Conservation (phyloP, 441 rosid genomes). For the Melastoma candidum region DNA sequence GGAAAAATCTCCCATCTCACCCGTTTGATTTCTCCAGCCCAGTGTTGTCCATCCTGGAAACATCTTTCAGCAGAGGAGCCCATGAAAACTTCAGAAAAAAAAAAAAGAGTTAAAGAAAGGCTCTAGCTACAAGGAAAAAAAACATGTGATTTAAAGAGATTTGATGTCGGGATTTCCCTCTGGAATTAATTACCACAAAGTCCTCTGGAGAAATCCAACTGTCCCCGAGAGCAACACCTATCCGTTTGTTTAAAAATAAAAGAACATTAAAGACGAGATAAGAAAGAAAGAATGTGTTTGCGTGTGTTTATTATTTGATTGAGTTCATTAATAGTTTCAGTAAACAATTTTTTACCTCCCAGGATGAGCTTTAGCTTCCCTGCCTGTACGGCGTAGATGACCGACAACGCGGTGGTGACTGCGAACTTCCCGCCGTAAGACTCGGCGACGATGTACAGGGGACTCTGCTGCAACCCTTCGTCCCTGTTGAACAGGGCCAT, state of each 20-base stretch:
- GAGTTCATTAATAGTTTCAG: neutral
- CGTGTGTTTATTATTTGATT: neutral
- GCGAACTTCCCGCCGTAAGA: conserved; percentile 90
- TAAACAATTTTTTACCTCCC: conserved; percentile 38
- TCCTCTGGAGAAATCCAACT: conserved; percentile 94
- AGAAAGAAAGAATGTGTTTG: too few relatives aligned
- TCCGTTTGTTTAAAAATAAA: conserved; percentile 6
- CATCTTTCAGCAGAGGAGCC: conserved; percentile 74
- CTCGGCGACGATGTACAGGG: conserved; percentile 68
- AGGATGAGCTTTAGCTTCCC: conserved; percentile 52
- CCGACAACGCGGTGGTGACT: conserved; percentile 60
- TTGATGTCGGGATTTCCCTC: too few relatives aligned
- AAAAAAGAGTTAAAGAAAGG: neutral
- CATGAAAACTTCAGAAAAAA: conserved; percentile 49
- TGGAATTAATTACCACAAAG: conserved; percentile 44
- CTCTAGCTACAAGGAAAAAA: neutral
- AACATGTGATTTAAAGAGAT: too few relatives aligned
- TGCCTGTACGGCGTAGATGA: conserved; percentile 41
- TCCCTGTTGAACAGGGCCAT: conserved; percentile 36
- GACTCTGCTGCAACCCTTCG: conserved; percentile 39
- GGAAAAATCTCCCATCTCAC: conserved; percentile 19
- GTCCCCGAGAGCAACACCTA: conserved; percentile 74
- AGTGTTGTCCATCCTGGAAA: conserved; percentile 54
- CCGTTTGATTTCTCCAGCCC: conserved; percentile 47
- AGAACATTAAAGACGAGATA: neutral